phyloP scores from a whole-genome alignment of 805 yeast species.

The Grigorovia jiainica region DNA sequence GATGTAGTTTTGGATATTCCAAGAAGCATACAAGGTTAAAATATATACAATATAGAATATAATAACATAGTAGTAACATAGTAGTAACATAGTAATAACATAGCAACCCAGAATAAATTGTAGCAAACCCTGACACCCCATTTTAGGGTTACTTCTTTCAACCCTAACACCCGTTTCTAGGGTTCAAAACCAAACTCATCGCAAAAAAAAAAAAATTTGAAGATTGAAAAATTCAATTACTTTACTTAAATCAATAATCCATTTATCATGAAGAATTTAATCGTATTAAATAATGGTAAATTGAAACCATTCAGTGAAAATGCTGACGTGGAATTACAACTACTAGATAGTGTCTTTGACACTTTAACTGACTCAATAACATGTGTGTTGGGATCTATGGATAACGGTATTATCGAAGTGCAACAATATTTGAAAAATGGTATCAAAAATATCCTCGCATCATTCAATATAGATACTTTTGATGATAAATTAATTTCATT shows the following conservation, averaged over 20 bases:
- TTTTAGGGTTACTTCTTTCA: too few relatives aligned
- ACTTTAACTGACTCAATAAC: slow-evolving; percentile 66
- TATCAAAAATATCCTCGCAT: slow-evolving; percentile 44
- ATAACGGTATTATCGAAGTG: slow-evolving; percentile 55
- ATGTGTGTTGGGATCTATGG: slow-evolving; percentile 47
- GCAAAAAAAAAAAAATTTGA: too few relatives aligned
- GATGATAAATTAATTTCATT: slow-evolving; percentile 43
- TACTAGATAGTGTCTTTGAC: slow-evolving; percentile 44
- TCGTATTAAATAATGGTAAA: slow-evolving; percentile 26
- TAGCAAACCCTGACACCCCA: too few relatives aligned
- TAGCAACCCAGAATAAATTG: too few relatives aligned
- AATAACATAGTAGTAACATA: too few relatives aligned
- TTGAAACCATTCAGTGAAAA: slow-evolving; percentile 17
- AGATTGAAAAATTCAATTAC: too few relatives aligned
- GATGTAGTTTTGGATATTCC: too few relatives aligned
- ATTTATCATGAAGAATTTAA: slow-evolving; percentile 25
- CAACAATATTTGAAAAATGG: slow-evolving; percentile 68
- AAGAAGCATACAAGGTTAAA: too few relatives aligned
- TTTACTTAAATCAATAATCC: too few relatives aligned
- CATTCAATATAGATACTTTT: slow-evolving; percentile 40
- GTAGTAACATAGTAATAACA: too few relatives aligned
- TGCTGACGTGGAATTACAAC: slow-evolving; percentile 8
- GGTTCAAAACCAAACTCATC: too few relatives aligned
- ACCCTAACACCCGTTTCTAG: background rate
- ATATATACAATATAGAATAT: too few relatives aligned